A percentile compares a stretch with the other conserved stretches of the same genome.
Conservation (phyloP, 2,329 filamentous ascomycete species). For the Penicillium sp. region DNA sequence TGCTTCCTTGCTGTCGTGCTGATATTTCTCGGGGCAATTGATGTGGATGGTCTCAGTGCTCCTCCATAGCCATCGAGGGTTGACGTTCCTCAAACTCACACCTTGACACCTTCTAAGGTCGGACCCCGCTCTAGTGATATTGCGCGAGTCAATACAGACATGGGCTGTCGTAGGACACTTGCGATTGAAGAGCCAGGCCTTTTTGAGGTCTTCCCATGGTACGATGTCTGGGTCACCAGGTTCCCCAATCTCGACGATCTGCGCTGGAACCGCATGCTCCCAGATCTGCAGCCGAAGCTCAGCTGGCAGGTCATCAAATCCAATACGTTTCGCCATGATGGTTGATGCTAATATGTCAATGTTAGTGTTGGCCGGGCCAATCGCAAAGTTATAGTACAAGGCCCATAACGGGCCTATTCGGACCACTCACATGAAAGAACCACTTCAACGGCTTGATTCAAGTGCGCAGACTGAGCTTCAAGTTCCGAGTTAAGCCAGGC, state of each 20-base stretch:
- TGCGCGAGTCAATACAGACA: too few species aligned
- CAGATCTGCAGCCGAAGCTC: too few species aligned
- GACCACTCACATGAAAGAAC: not conserved
- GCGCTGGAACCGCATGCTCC: not conserved
- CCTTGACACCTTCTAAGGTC: too few species aligned
- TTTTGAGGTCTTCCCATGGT: constrained; percentile 1
- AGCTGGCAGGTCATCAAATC: too few species aligned
- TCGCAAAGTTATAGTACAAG: too few species aligned
- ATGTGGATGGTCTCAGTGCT: constrained; percentile 2
- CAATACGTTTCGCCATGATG: too few species aligned
- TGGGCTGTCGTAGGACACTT: constrained; percentile 1
- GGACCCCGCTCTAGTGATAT: too few species aligned
- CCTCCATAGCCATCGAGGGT: not conserved
- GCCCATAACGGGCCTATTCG: not conserved
- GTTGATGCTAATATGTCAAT: not conserved
- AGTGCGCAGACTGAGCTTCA: too few species aligned
- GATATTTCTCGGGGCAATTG: not conserved
- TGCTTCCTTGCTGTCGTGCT: not conserved
- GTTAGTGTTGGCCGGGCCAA: not conserved
- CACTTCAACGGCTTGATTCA: not conserved
- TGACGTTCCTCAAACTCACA: too few species aligned
- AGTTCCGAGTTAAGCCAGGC: too few species aligned
- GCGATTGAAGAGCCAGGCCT: not conserved
- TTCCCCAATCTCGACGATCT: constrained; percentile 2
- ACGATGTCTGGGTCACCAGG: constrained; percentile 3